A percentile compares a stretch with the other conserved stretches of the same genome.
Evolutionary conservation across 805 yeast genomes (phyloP).

Genomic region (Pichia californica): DNA sequence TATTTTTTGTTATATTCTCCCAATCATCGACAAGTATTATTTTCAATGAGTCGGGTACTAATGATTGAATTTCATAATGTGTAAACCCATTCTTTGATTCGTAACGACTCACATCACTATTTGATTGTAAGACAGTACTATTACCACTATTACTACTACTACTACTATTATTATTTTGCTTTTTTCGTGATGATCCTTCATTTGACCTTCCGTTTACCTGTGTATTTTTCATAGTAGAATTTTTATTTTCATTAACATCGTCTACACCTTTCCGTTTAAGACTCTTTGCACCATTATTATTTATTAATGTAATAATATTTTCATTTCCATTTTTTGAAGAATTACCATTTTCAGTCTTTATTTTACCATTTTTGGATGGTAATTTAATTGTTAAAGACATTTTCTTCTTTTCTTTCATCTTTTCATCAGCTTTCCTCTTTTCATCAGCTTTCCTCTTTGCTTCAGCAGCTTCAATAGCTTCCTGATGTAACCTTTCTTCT

Average conservation of each 20-base stretch:
- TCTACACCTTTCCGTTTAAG: slow-evolving; percentile 1
- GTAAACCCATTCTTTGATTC: slow-evolving; percentile 11
- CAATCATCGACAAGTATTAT: slow-evolving; percentile 81
- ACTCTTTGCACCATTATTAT: background rate
- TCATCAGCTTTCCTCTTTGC: background rate
- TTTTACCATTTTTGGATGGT: background rate
- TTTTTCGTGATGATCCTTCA: too few relatives aligned
- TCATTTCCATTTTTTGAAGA: background rate
- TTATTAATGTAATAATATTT: background rate
- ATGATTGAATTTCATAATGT: slow-evolving; percentile 42
- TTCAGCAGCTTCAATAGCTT: slow-evolving; percentile 1
- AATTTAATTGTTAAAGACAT: background rate
- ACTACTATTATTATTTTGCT: too few relatives aligned
- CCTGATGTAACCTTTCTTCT: slow-evolving; percentile 5
- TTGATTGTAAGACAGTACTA: too few relatives aligned
- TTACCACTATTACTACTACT: too few relatives aligned
- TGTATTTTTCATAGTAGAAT: background rate
- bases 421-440: background rate
- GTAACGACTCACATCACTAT: slow-evolving; percentile 2
- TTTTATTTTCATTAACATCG: background rate
- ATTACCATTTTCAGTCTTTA: background rate
- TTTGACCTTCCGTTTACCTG: too few relatives aligned
- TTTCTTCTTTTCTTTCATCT: background rate
- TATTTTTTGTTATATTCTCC: slow-evolving; percentile 83
- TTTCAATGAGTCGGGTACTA: slow-evolving; percentile 63